Conservation (phyloP, 129 eudicot genomes). For the Silybum marianum region DNA sequence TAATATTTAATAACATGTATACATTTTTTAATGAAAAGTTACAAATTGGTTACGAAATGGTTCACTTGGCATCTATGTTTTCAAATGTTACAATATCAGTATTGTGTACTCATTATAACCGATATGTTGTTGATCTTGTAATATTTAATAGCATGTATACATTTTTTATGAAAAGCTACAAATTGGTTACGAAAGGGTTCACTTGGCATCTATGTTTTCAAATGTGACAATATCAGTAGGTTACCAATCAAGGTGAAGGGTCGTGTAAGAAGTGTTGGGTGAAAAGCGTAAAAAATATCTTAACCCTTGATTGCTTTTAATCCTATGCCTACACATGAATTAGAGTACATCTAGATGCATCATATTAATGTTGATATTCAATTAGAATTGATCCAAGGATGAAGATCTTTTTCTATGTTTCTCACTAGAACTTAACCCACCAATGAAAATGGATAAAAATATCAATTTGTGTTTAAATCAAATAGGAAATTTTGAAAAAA, state of each 20-base stretch:
- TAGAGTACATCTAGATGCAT: no score
- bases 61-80: not conserved
- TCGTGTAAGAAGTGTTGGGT: no score
- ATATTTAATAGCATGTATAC: not conserved
- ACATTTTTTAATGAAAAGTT: not conserved
- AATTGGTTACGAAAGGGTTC: not conserved
- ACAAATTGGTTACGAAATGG: not conserved
- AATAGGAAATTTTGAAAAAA: not conserved
- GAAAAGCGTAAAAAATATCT: no score
- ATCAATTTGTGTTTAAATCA: not conserved
- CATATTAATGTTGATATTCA: no score
- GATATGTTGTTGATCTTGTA: not conserved
- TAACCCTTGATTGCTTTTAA: no score
- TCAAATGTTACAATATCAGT: not conserved
- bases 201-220: not conserved
- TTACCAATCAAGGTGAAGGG: not conserved
- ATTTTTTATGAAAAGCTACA: not conserved
- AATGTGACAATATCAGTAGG: not conserved
- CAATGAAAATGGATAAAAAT: not conserved
- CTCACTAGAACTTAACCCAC: no score
- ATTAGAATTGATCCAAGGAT: no score
- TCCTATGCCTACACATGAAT: no score
- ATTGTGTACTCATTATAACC: not conserved
- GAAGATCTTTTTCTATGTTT: no score
- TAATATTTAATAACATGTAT: not conserved